phyloP scores from a whole-genome alignment of 2,329 filamentous ascomycete genomes.

The Pestalotiopsis sp. region DNA sequence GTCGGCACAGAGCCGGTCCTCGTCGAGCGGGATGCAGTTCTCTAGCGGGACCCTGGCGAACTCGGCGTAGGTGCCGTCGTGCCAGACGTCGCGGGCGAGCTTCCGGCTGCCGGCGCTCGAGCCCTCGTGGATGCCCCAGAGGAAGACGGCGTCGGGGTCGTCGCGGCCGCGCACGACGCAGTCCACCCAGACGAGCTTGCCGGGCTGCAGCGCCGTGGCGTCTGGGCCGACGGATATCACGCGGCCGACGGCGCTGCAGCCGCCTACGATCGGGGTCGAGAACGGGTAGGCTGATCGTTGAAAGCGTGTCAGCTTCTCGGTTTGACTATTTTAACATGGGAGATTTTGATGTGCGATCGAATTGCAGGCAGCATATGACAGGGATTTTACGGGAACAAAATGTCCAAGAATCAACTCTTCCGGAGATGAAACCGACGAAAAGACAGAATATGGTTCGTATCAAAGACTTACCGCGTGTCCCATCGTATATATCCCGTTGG shows the following conservation, averaged over 20 bases:
- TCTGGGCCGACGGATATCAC: conserved; percentile 34
- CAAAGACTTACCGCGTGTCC: conserved; percentile 22
- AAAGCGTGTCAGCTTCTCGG: too few species aligned
- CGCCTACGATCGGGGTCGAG: conserved; percentile 30
- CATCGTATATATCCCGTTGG: conserved; percentile 39
- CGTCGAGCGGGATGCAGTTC: conserved; percentile 35
- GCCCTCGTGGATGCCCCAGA: conserved; percentile 33
- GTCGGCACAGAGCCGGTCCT: conserved; percentile 25
- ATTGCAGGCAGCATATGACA: too few species aligned
- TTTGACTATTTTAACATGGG: too few species aligned
- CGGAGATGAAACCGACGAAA: too few species aligned
- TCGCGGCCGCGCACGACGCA: conserved; percentile 35
- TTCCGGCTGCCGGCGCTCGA: conserved; percentile 21
- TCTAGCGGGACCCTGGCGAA: conserved; percentile 36
- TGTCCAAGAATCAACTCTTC: too few species aligned
- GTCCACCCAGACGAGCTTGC: conserved; percentile 37
- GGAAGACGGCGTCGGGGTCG: conserved; percentile 26
- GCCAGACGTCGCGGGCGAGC: conserved; percentile 34
- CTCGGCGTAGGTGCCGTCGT: conserved; percentile 33
- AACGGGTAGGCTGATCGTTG: conserved; percentile 19
- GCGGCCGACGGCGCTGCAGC: conserved; percentile 33
- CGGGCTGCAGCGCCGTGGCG: conserved; percentile 27
- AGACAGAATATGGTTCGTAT: too few species aligned
- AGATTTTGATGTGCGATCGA: too few species aligned
- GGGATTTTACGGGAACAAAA: too few species aligned